A percentile compares a stretch with the other conserved stretches of the same genome.
phyloP scores from a whole-genome alignment of 305 asterid species.

The Withania somnifera region DNA sequence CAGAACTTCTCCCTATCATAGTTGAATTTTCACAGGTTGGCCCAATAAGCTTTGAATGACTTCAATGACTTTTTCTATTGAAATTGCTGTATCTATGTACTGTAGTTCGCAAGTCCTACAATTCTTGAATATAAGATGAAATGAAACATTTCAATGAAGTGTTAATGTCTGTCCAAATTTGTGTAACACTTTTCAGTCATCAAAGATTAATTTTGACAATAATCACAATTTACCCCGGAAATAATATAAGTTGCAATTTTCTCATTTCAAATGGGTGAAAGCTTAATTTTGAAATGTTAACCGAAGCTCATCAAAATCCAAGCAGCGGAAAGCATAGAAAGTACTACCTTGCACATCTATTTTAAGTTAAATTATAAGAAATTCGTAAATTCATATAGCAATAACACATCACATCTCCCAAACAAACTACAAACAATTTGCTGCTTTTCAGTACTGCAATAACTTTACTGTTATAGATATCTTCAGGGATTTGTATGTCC shows the following conservation, averaged over 20 bases:
- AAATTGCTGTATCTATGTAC: not conserved
- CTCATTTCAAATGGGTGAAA: not conserved
- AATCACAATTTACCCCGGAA: not conserved
- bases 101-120: not conserved
- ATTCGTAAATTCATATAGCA: no score
- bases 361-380: no score
- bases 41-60: not conserved
- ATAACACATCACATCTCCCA: no score
- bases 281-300: not conserved
- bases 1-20: conserved; percentile 25
- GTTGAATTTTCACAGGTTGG: conserved; percentile 23
- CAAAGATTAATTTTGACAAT: not conserved
- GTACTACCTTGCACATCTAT: not conserved
- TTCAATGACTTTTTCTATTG: not conserved
- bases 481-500: not conserved
- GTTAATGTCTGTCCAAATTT: not conserved
- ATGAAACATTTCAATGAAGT: not conserved
- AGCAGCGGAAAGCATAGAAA: not conserved
- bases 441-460: no score
- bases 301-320: not conserved
- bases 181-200: not conserved
- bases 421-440: no score
- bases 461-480: no score
- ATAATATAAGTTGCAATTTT: not conserved
- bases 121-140: not conserved